phyloP scores from a whole-genome alignment of 1,284 basidiomycete genomes.

The Rhodotorula sp. region DNA sequence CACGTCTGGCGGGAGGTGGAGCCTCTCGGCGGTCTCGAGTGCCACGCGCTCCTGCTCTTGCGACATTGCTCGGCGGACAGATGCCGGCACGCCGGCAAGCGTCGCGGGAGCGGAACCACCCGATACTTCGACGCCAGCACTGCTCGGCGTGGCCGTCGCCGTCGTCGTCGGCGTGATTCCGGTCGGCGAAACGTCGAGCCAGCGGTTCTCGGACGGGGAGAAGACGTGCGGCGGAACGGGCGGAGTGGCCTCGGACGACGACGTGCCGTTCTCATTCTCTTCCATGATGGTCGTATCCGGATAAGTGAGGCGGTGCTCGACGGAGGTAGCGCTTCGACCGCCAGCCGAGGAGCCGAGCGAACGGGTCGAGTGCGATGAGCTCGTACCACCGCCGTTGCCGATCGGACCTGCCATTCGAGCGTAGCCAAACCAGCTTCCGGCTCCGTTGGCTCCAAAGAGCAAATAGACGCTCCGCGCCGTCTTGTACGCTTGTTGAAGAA shows the following conservation, averaged over 20 bases:
- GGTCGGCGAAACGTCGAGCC: slow-evolving; percentile 14
- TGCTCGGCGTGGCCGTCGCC: neutral
- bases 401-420: slow-evolving; percentile 45
- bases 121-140: neutral
- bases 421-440: slow-evolving; percentile 56
- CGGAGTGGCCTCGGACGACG: slow-evolving; percentile 6
- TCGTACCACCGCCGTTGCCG: neutral
- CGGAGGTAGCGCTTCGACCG: neutral
- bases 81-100: slow-evolving; percentile 6
- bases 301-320: slow-evolving; percentile 28
- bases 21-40: slow-evolving; percentile 19
- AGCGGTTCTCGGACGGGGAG: slow-evolving; percentile 18
- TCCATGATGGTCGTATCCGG: slow-evolving; percentile 46
- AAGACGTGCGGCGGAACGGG: slow-evolving; percentile 10
- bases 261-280: slow-evolving; percentile 42
- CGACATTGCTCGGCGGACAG: slow-evolving; percentile 12
- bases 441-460: slow-evolving; percentile 88
- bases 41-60: slow-evolving; percentile 24
- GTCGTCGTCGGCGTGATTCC: neutral
- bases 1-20: slow-evolving; percentile 20
- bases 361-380: slow-evolving; percentile 21
- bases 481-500: slow-evolving; percentile 77
- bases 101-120: slow-evolving; percentile 8
- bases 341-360: slow-evolving; percentile 19
- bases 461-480: slow-evolving; percentile 81